Conservation (phyloP, 2,329 filamentous ascomycete genomes). For the Cytospora chrysosperma region DNA sequence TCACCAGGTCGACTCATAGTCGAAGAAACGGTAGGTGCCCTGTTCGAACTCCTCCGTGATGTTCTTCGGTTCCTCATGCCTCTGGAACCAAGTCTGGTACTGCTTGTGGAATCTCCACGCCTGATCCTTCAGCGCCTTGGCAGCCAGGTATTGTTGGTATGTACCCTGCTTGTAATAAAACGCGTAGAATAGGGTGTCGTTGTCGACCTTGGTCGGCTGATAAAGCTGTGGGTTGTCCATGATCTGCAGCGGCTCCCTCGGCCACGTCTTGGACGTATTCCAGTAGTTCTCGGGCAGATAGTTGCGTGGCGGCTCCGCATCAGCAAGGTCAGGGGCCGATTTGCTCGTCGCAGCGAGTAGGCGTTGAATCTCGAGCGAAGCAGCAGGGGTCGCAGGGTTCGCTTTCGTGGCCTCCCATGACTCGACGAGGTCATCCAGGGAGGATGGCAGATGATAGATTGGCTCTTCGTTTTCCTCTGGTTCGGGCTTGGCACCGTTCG, state of each 20-base stretch:
- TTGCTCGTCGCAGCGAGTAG: conserved; percentile 75
- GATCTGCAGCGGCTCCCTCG: conserved; percentile 85
- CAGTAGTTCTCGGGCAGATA: conserved; percentile 83
- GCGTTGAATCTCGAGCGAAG: conserved; percentile 66
- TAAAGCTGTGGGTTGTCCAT: conserved; percentile 91
- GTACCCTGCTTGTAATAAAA: conserved; percentile 99
- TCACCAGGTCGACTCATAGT: conserved; percentile 98
- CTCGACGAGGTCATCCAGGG: conserved; percentile 84
- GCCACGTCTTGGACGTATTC: conserved; percentile 70
- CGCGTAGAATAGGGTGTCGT: conserved; percentile 95
- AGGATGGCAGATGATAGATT: conserved; percentile 88
- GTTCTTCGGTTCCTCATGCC: conserved; percentile 96
- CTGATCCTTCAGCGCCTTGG: conserved; percentile 95
- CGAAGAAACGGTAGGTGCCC: conserved; percentile 98
- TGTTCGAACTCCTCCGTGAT: conserved; percentile 99
- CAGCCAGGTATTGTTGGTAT: conserved; percentile 92
- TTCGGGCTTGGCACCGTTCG: conserved; percentile 52
- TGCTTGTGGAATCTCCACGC: conserved; percentile 99
- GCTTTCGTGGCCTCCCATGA: conserved; percentile 84
- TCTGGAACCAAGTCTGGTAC: conserved; percentile 99
- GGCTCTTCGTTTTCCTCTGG: conserved; percentile 65
- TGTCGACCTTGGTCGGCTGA: conserved; percentile 70
- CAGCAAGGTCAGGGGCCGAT: conserved; percentile 70
- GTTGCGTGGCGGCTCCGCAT: conserved; percentile 78
- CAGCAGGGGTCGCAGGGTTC: conserved; percentile 55